Evolutionary conservation across 2,329 filamentous ascomycete genomes (phyloP), one percentile per base, ranked within the genome.

Genomic region (Berkeleyomyces rouxiae): DNA sequence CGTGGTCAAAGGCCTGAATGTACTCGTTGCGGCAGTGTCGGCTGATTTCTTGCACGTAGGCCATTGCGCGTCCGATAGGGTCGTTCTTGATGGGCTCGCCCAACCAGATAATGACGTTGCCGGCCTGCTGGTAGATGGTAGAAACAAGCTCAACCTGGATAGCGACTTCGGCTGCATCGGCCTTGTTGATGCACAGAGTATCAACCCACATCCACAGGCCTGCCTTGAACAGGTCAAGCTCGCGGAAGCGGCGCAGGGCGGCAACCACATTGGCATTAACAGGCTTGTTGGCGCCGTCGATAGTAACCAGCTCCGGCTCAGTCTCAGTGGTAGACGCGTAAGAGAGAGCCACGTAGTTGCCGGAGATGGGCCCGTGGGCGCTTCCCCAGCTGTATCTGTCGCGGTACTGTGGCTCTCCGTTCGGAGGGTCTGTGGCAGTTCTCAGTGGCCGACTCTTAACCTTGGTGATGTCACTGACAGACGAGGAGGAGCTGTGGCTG

Each of bases 151-250:
- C 55, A 6, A 66, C 44, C 59, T 67, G 66, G 4, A 31, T 31
- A 2, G 61, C 61, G 44, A 65, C 61, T 40, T 68, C 67, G 10
- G 37, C 44, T 11, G 63, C 13, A 33, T 67, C 64, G 3, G 37
- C 33, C 49, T 66, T 65, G 60, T 68, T 65, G 46, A 68, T 65
- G 63, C 67, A 68, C 7, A 68, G 43, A 3, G 63, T 44, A 43
- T 68, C 67, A n/a, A 67, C 51, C 67, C 63, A 70, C n/a, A 68
- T 62, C 46, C 66, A 65, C 64, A 69, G 63, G 13, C 66, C 59
- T 2, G 66, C 36, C 5, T 66, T 51, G 44, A 64, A 64, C 7
- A 64, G 51, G 6, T 53, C 39, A 5, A 64, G 46, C 51, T 64
- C 63, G n/a, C 63, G 57, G 61, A 65, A 63, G 39, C 58, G 61